Evolutionary conservation across 2,329 filamentous ascomycete species (phyloP), one percentile per base, ranked within the genome.

Genomic region (Fusarium setosum): DNA sequence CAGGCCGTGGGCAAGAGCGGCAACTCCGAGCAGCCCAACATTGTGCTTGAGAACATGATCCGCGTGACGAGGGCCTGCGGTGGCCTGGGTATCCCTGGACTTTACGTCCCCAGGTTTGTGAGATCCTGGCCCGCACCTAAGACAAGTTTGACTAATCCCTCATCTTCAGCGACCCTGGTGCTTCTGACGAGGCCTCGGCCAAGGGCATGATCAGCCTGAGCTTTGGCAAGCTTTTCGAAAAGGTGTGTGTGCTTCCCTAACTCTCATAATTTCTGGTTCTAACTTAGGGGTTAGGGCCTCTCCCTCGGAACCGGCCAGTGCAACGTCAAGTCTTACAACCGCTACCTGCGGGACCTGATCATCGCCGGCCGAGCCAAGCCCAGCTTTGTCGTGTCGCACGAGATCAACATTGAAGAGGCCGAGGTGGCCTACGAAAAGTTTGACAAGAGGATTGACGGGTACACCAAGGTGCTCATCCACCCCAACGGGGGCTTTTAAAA

Each of bases 191-290:
- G 52, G 83, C 87, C 40, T 81, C 83, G 17, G 85, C 82, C n/a
- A 87, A 89, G 68, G 88, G 88, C 0, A 86, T 88, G 81, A 86
- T 91, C 53, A 79, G 87, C 61, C 79, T 90, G 24, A 87, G 84
- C 53, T 91, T 91, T 67, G 88, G 88, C 56, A 91, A 91, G 74
- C 78, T 91, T 0, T 91, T 91, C 67, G 88, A 91, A 67, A 91
- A 91, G 82, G 86, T 84, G 73, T 48, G 68, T 38, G 13, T 10
- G 18, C 3, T 4, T 21, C 10, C 13, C 3, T 2, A 9, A 8
- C 2, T 7, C 1, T 20, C 13, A 20, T 34, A 31, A 21, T 17
- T 47, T 11, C n/a, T n/a, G n/a, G n/a, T n/a, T n/a, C 40, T 51
- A 42, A 59, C 24, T 3, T 13, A 9, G 2, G 6, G n/a, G 1